phyloP scores from a whole-genome alignment of 805 yeast species.

The Dipodascopsis uninucleata region DNA sequence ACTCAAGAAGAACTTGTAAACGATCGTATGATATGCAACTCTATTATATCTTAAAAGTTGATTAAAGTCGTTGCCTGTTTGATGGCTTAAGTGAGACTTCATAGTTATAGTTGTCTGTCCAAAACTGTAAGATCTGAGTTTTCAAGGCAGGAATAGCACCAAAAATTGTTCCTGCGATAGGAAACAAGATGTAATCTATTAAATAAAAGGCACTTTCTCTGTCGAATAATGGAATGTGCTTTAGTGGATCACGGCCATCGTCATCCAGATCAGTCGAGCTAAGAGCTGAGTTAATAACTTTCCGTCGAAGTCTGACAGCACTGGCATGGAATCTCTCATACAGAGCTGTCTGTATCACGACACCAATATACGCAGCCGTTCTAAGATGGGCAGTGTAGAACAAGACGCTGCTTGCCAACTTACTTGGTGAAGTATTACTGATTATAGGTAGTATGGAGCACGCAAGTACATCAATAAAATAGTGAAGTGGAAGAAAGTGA shows the following conservation, averaged over 20 bases:
- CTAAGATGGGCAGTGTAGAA: slow-evolving; percentile 16
- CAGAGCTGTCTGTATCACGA: slow-evolving; percentile 22
- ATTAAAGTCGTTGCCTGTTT: no score
- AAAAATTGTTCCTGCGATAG: slow-evolving; percentile 28
- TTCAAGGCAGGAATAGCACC: slow-evolving; percentile 27
- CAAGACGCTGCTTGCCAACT: slow-evolving; percentile 3
- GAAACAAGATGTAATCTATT: slow-evolving; percentile 25
- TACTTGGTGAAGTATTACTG: background rate
- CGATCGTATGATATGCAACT: no score
- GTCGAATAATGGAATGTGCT: background rate
- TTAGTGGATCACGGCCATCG: background rate
- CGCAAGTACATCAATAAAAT: slow-evolving; percentile 22
- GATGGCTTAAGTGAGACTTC: slow-evolving; percentile 26
- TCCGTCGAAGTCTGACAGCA: slow-evolving; percentile 13
- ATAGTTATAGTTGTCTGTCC: slow-evolving; percentile 20
- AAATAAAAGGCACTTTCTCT: background rate
- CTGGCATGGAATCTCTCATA: slow-evolving; percentile 23
- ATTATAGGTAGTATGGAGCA: slow-evolving; percentile 13
- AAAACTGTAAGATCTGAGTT: slow-evolving; percentile 27
- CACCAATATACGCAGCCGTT: slow-evolving; percentile 17
- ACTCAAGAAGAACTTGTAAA: no score
- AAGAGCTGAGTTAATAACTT: background rate
- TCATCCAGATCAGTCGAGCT: no score
- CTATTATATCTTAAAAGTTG: no score
- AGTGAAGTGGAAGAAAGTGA: slow-evolving; percentile 28